These are phyloP conservation scores for Eutypella sp. DNA, from an alignment of 2,329 filamentous ascomycete genomes.

Conservation along the genomic window DNA sequence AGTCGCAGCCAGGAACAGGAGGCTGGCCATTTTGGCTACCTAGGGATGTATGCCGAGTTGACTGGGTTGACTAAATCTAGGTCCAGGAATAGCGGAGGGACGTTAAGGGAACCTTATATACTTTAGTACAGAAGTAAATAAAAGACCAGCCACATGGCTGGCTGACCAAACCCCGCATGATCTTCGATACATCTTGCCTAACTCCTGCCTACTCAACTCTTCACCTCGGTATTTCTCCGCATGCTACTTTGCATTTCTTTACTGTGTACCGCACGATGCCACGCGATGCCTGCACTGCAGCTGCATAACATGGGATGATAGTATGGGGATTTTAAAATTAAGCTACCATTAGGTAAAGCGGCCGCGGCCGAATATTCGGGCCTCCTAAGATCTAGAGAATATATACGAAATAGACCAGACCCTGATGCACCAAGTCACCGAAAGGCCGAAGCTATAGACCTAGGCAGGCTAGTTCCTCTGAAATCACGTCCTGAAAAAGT, in stretches of 20 bases:
- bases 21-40: slow-evolving; percentile 18
- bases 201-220: too few species aligned
- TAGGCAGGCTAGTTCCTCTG: not conserved
- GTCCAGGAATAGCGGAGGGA: not conserved
- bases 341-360: too few species aligned
- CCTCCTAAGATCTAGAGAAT: not conserved
- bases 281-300: not conserved
- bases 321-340: too few species aligned
- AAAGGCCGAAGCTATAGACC: not conserved
- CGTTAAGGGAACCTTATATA: not conserved
- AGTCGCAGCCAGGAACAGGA: slow-evolving; percentile 21
- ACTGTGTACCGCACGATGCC: not conserved
- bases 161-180: not conserved
- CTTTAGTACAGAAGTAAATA: not conserved
- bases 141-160: too few species aligned
- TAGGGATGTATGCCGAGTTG: too few species aligned
- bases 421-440: too few species aligned
- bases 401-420: too few species aligned
- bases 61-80: too few species aligned
- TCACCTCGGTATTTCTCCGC: not conserved
- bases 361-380: not conserved
- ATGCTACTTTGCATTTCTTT: too few species aligned
- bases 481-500: not conserved
- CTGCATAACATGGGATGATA: too few species aligned
- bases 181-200: too few species aligned